These are phyloP conservation scores for Calonectria pauciramosa DNA, from an alignment of 2,329 filamentous ascomycete species.

Conservation along the genomic window DNA sequence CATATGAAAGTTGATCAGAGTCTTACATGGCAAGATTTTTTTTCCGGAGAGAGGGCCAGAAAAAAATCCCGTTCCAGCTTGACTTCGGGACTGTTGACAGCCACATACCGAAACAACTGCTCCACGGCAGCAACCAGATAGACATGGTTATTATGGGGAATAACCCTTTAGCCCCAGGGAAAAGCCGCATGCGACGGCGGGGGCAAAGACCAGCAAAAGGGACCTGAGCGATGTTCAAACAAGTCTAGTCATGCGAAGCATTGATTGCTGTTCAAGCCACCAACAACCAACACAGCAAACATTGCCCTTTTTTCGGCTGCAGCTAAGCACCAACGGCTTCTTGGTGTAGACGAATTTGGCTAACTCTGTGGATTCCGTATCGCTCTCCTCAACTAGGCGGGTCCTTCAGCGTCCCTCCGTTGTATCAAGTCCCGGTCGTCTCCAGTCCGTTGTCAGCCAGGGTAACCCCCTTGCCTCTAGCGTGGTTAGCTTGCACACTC, in stretches of 20 bases:
- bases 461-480: conserved; percentile 6
- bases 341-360: neutral
- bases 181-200: neutral
- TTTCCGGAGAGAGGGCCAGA: neutral
- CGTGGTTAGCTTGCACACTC: neutral
- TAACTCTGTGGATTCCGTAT: conserved; percentile 14
- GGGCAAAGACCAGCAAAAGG: neutral
- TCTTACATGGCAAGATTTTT: neutral
- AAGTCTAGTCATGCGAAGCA: neutral
- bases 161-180: neutral
- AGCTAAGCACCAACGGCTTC: conserved; percentile 2
- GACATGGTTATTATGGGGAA: neutral
- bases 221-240: neutral
- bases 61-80: neutral
- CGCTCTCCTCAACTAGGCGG: neutral
- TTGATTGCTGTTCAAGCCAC: conserved; percentile 16
- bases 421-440: neutral
- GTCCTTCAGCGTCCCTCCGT: neutral
- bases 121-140: neutral
- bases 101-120: conserved; percentile 2
- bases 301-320: neutral
- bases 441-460: conserved; percentile 2
- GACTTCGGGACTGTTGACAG: neutral
- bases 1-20: neutral
- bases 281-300: neutral